Evolutionary conservation across 2,329 filamentous ascomycete species (phyloP).

Genomic region (Mollisia scopiformis): DNA sequence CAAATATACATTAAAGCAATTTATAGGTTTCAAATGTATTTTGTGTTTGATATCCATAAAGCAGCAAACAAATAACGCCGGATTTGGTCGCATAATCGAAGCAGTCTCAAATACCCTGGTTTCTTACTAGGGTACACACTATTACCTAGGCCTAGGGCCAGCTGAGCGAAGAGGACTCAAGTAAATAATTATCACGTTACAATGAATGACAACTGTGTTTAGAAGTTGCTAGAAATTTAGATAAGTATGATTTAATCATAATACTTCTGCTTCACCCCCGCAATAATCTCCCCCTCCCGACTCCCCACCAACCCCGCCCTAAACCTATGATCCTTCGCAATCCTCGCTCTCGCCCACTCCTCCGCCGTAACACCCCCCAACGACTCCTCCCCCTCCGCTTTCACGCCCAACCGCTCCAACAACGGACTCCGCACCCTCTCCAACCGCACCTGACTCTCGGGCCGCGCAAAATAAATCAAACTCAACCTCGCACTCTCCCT

Average conservation of each 20-base stretch:
- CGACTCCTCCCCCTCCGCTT: slow-evolving; percentile 32
- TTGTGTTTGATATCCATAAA: no score
- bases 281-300: slow-evolving; percentile 24
- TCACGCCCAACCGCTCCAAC: slow-evolving; percentile 24
- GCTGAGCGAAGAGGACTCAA: no score
- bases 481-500: slow-evolving; percentile 44
- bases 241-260: slow-evolving; percentile 36
- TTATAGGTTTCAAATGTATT: no score
- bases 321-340: slow-evolving; percentile 26
- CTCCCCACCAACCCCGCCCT: slow-evolving; percentile 15
- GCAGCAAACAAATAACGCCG: no score
- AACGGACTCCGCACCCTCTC: slow-evolving; percentile 27
- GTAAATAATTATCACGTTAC: no score
- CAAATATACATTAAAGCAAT: no score
- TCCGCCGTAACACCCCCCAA: slow-evolving; percentile 44
- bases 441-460: slow-evolving; percentile 20
- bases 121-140: no score
- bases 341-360: slow-evolving; percentile 43
- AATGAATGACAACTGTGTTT: no score
- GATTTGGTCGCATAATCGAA: no score
- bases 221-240: no score
- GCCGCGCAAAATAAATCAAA: slow-evolving; percentile 45
- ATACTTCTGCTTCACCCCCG: slow-evolving; percentile 26
- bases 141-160: no score
- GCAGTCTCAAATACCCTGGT: no score